These are phyloP conservation scores for Setaria viridis DNA, from an alignment of 202 grass and related monocot species.

Conservation along the genomic window DNA sequence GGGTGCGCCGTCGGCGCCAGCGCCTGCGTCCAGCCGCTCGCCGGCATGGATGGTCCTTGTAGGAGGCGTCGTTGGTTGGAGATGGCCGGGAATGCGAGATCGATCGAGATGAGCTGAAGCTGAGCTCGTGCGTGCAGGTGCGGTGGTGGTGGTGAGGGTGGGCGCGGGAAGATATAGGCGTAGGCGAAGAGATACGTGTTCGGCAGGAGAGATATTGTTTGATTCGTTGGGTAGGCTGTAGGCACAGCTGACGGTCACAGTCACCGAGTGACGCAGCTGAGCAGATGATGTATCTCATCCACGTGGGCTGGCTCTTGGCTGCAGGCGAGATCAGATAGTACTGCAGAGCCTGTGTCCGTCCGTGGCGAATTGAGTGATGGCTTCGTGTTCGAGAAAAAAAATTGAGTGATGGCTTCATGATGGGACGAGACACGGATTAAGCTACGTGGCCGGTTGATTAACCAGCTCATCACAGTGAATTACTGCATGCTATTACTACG, in stretches of 20 bases:
- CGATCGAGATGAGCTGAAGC: too few relatives aligned
- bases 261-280: not conserved
- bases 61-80: too few relatives aligned
- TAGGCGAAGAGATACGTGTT: not conserved
- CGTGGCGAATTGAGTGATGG: not conserved
- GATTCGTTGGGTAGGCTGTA: not conserved
- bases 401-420: not conserved
- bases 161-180: not conserved
- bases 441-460: not conserved
- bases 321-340: not conserved
- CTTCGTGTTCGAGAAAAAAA: too few relatives aligned
- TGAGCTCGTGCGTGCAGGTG: not conserved
- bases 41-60: constrained; percentile 8
- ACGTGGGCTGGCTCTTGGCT: not conserved
- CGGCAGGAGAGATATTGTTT: not conserved
- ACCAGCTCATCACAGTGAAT: not conserved
- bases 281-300: not conserved
- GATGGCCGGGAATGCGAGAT: not conserved
- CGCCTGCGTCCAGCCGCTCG: not conserved
- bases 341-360: not conserved
- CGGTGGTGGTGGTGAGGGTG: not conserved
- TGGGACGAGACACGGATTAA: not conserved
- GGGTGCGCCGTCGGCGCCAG: not conserved
- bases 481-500: too few relatives aligned
- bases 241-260: not conserved